Base-by-base conservation (phyloP, 2,329 filamentous ascomycete genomes). In the Cryphonectria parasitica region DNA sequence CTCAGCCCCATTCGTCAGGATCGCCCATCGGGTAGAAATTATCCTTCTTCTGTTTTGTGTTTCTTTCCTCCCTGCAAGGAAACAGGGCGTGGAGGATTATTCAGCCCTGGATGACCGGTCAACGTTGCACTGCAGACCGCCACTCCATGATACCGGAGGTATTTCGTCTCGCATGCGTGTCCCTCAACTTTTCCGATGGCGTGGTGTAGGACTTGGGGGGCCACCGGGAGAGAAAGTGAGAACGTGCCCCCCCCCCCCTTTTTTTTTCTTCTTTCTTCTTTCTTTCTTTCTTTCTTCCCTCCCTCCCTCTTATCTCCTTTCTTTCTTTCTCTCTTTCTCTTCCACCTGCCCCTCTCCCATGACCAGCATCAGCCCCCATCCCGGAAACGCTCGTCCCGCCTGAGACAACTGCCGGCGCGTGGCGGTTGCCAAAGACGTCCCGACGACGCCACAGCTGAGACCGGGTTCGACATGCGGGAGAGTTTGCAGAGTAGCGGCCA, bases 391-490 rank as follows among this genome's bases (percentile, higher is more conserved):
- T 41, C 11, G 39, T 64, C 45, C 39, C 41, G 36, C 39, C 39
- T 39, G 61, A 64, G 39, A 64, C 61, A 64, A 64, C 17, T 64
- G 22, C 39, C 41, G 61, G 61, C 39, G n/a, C 41, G 61, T 64
- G 61, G 61, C 61, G 61, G 61, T 64, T 64, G 61, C 61, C 61
- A 64, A 19, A 64, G 41, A 28, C 17, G 36, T 41, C 61, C 28
- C 22, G 61, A 39, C 36, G 22, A 39, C 65, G 65, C 65, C 65
- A 56, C 43, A 34, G 61, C 61, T 64, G 61, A 64, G 39, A 39
- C 8, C 2, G 8, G 52, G 52, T 77, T 80, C n/a, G 81, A 81
- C 31, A 82, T 73, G n/a, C 78, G 10, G 17, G 60, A 3, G 22
- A 22, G 43, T 22, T 49, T 49, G 17, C 43, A 49, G 43, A 49